Base-by-base conservation (phyloP, 805 yeast genomes). In the Cyberlindnera petersonii region DNA sequence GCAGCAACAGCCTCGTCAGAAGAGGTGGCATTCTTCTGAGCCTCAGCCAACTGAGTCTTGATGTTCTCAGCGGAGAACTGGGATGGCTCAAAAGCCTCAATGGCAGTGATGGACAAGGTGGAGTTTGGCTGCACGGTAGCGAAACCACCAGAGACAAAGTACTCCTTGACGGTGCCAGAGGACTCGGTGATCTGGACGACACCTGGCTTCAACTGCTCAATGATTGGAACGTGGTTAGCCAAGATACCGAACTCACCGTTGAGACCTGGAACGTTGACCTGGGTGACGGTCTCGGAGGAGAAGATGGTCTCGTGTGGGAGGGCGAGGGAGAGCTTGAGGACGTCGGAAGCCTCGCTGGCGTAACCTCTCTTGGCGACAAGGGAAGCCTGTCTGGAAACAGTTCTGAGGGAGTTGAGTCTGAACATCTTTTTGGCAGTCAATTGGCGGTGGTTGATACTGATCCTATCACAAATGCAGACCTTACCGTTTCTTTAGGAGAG, bases 41-140 rank as follows among this genome's bases (percentile, higher is more conserved):
- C 98, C 66, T 91, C 97, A 44, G 91, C 77, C 60, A 88, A 75
- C 64, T 86, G 79, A 44, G 79, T 58, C 74, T 79, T 86, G 65
- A 89, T 81, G 55, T 85, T 78, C 53, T 79, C 85, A 29, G 79
- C 69, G 40, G 88, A 86, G 69, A 91, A 87, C 47, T 86, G 79
- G 49, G 87, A 91, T 56, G 93, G 75, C 61, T 93, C 86, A 72
- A 79, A 86, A 31, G 98, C 98, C 73, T 93, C 98, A 57, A 87
- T 83, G 50, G 97, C 89, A 61, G 93, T 84, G 66, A 93, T 82
- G 61, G 86, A 79, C 63, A 93, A 75, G 55, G 82, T 75, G 53
- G 96, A 88, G 60, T 86, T 94, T 68, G 96, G 97, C 65, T 86
- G 89, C 51, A 93, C 95, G 42, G 95, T 79, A 45, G 96, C 98